Evolutionary conservation across 257 asterid genomes (phyloP).

Genomic region (Fraxinus cuspidata): DNA sequence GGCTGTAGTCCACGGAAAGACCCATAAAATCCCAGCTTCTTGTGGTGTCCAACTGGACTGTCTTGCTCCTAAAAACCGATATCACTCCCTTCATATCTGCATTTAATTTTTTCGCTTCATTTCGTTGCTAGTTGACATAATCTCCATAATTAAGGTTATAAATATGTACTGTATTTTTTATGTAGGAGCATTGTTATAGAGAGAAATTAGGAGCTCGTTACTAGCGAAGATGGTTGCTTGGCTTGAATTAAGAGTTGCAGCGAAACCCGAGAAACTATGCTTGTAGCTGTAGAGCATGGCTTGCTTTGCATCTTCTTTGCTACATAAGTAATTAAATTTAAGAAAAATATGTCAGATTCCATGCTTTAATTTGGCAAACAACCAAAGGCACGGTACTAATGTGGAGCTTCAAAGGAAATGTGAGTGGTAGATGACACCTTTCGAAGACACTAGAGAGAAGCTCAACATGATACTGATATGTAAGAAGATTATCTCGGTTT

Average conservation of each 20-base stretch:
- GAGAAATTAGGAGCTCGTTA: slow-evolving; percentile 19
- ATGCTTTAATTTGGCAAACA: background rate
- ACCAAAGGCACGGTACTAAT: background rate
- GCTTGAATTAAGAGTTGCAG: slow-evolving; percentile 52
- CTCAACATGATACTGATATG: slow-evolving; percentile 44
- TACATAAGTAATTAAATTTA: slow-evolving; percentile 8
- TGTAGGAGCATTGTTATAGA: background rate
- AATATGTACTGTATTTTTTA: background rate
- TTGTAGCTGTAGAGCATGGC: slow-evolving; percentile 66
- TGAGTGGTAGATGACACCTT: slow-evolving; percentile 36
- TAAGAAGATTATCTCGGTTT: slow-evolving; percentile 37
- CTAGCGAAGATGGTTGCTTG: slow-evolving; percentile 55
- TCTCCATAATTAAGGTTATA: background rate
- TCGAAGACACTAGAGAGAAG: slow-evolving; percentile 45
- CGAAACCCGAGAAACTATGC: slow-evolving; percentile 59
- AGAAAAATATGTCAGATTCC: background rate
- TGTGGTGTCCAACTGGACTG: slow-evolving; percentile 48
- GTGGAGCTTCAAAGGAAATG: background rate
- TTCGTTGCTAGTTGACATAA: too few species aligned
- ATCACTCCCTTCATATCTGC: slow-evolving; percentile 56
- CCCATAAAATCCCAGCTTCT: slow-evolving; percentile 81
- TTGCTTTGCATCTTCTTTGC: slow-evolving; percentile 55
- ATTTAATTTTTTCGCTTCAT: slow-evolving; percentile 9
- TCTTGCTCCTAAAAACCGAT: slow-evolving; percentile 58
- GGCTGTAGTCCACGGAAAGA: slow-evolving; percentile 37